phyloP scores from a whole-genome alignment of 805 yeast species.

The Saccharomyces paradoxus region DNA sequence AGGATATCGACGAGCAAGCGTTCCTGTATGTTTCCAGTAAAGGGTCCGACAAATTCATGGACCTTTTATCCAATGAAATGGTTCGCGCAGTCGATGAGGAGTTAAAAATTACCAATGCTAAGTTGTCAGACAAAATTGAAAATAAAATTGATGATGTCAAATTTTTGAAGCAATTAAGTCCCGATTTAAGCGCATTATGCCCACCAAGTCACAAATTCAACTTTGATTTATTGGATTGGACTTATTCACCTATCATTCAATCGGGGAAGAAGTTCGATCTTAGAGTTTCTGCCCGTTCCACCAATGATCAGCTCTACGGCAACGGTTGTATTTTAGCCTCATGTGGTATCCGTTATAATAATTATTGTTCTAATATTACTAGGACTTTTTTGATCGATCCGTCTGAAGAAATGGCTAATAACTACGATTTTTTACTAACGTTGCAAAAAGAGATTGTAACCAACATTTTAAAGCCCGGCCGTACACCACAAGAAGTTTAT shows the following conservation, averaged over 20 bases:
- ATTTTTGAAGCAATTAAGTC: slow-evolving; percentile 51
- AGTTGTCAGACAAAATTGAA: slow-evolving; percentile 69
- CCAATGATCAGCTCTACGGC: slow-evolving; percentile 52
- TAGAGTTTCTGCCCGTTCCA: slow-evolving; percentile 74
- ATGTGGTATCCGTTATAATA: slow-evolving; percentile 77
- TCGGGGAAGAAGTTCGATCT: slow-evolving; percentile 81
- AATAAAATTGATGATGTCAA: slow-evolving; percentile 72
- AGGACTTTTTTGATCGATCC: slow-evolving; percentile 90
- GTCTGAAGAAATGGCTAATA: slow-evolving; percentile 62
- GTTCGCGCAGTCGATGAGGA: slow-evolving; percentile 83
- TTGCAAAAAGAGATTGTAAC: slow-evolving; percentile 59
- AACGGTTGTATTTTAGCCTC: slow-evolving; percentile 77
- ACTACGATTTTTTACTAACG: slow-evolving; percentile 66
- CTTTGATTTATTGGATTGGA: slow-evolving; percentile 77
- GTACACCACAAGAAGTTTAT: slow-evolving; percentile 58
- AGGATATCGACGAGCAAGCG: slow-evolving; percentile 71
- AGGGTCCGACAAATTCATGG: slow-evolving; percentile 72
- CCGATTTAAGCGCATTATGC: slow-evolving; percentile 32
- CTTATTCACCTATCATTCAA: slow-evolving; percentile 84
- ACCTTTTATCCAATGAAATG: slow-evolving; percentile 79
- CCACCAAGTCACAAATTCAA: slow-evolving; percentile 59
- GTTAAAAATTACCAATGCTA: slow-evolving; percentile 59
- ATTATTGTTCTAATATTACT: slow-evolving; percentile 80
- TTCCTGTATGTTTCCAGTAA: slow-evolving; percentile 63
- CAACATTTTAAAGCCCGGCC: slow-evolving; percentile 57